Conservation (phyloP, 2,329 filamentous ascomycete genomes). For the Curvularia hawaiiensis region DNA sequence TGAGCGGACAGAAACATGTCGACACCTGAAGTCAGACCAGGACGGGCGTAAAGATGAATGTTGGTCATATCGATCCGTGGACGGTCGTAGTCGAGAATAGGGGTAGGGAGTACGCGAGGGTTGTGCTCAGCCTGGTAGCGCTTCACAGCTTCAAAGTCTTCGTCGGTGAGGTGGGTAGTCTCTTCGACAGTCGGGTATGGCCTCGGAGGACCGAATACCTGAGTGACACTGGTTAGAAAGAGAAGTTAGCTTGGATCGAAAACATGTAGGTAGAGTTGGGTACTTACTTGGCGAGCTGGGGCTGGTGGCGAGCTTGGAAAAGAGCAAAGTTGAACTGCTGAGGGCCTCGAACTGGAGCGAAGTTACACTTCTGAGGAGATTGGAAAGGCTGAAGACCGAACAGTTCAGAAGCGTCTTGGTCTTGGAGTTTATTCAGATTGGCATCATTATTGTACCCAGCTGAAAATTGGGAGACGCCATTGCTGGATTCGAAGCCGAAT, state of each 20-base stretch:
- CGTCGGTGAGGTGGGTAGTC: neutral
- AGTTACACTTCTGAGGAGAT: neutral
- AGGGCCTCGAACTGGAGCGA: neutral
- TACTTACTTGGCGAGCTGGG: neutral
- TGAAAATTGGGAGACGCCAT: too few relatives aligned
- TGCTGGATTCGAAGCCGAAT: too few relatives aligned
- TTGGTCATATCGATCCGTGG: constrained; percentile 24
- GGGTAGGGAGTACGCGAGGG: too few relatives aligned
- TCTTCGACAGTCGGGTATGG: neutral
- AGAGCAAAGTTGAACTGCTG: neutral
- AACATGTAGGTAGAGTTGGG: neutral
- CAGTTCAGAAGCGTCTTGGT: too few relatives aligned
- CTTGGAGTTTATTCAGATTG: too few relatives aligned
- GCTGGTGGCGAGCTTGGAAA: neutral
- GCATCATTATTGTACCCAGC: too few relatives aligned
- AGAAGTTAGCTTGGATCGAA: neutral
- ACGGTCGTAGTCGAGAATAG: constrained; percentile 5
- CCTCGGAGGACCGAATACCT: neutral
- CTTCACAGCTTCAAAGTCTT: neutral
- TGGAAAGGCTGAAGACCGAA: too few relatives aligned
- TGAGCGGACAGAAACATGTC: constrained; percentile 25
- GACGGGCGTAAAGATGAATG: constrained; percentile 24
- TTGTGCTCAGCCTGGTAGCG: neutral
- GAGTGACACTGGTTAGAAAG: neutral
- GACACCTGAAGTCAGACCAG: neutral